A percentile compares a stretch with the other conserved stretches of the same genome.
These are phyloP conservation scores for Melampsora abietis-canadensis DNA, from an alignment of 1,284 basidiomycete genomes.

Conservation along the genomic window DNA sequence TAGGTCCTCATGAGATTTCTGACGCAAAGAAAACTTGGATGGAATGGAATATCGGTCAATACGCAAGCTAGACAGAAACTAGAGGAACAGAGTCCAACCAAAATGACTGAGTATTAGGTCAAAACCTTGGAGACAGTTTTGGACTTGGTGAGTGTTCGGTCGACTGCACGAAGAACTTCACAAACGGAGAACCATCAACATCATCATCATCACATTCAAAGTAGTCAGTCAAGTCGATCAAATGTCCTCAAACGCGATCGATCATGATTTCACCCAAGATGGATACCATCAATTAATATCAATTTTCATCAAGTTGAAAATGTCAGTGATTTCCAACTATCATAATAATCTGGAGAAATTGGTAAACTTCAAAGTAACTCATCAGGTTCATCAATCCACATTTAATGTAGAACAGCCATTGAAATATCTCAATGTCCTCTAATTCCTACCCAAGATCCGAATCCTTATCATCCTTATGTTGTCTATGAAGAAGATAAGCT, in stretches of 20 bases:
- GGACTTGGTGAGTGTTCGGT: no score
- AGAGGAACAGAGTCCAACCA: no score
- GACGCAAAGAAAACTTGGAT: no score
- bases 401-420: not conserved
- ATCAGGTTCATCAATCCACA: not conserved
- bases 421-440: slow-evolving; percentile 2
- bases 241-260: not conserved
- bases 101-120: no score
- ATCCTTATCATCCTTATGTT: slow-evolving; percentile 14
- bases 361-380: not conserved
- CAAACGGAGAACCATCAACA: no score
- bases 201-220: no score
- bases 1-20: no score
- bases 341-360: not conserved
- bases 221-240: not conserved
- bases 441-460: not conserved
- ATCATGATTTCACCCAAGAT: not conserved
- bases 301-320: not conserved
- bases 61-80: no score
- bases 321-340: not conserved
- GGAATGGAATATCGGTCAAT: no score
- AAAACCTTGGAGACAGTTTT: no score
- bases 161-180: no score
- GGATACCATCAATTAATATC: not conserved
- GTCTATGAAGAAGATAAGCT: not conserved